Evolutionary conservation across 352 stramenopile species (phyloP).

Genomic region (Aphanomyces invadans): DNA sequence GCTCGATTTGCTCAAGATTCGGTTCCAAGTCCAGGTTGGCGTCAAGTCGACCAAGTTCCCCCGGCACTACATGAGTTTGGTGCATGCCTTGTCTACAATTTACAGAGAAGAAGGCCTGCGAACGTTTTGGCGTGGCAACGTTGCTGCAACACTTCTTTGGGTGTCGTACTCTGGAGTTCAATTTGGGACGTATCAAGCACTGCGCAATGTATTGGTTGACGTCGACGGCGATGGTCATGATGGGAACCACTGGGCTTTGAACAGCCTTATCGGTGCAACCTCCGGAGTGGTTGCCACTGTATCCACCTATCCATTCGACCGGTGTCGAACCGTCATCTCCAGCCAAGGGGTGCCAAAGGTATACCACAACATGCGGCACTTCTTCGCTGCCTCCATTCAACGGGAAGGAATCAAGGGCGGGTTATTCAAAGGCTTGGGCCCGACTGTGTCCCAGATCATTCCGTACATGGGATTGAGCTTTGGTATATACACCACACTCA

Average conservation of each 20-base stretch:
- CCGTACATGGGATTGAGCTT: constrained; percentile 96
- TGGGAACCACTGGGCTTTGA: constrained; percentile 7
- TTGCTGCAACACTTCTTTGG: constrained; percentile 69
- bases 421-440: constrained; percentile 86
- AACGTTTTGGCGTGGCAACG: constrained; percentile 78
- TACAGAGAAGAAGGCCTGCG: constrained; percentile 70
- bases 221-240: constrained; percentile 2
- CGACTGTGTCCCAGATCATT: constrained; percentile 88
- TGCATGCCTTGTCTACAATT: constrained; percentile 56
- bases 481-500: constrained; percentile 79
- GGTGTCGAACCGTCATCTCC: constrained; percentile 91
- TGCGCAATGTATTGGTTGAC: constrained; percentile 38
- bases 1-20: constrained; percentile 75
- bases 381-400: constrained; percentile 30
- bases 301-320: constrained; percentile 91
- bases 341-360: constrained; percentile 79
- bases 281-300: constrained; percentile 83
- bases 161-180: constrained; percentile 75
- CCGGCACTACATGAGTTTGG: constrained; percentile 47
- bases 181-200: constrained; percentile 55
- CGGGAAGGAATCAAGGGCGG: constrained; percentile 29
- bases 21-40: constrained; percentile 61
- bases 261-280: constrained; percentile 75
- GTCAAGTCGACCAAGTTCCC: constrained; percentile 28
- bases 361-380: constrained; percentile 69